Evolutionary conservation across 108 stramenopile species (phyloP).

Genomic region (Pseudonitzschia multistriata): DNA sequence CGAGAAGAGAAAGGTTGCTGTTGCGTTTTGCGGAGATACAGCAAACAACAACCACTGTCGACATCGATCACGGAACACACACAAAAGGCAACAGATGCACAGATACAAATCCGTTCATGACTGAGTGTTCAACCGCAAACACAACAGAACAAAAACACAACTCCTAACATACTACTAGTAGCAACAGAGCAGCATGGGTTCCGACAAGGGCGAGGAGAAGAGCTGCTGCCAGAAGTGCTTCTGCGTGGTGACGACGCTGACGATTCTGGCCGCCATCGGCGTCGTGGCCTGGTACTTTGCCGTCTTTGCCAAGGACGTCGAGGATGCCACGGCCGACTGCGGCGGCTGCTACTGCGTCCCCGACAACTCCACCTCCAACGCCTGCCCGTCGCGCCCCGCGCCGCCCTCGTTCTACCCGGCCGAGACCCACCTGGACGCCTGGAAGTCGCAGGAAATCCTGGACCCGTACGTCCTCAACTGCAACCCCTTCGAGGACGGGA

Average conservation of each 20-base stretch:
- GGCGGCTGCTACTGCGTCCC: slow-evolving; percentile 23
- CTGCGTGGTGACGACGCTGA: background rate
- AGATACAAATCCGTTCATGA: too few species aligned
- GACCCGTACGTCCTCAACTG: slow-evolving; percentile 33
- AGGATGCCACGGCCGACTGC: slow-evolving; percentile 10
- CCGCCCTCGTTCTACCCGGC: background rate
- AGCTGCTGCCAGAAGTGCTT: background rate
- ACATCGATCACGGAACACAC: too few species aligned
- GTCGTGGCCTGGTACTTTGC: slow-evolving; percentile 2
- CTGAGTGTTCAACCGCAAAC: too few species aligned
- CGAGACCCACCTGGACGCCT: slow-evolving; percentile 5
- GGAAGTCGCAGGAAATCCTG: slow-evolving; percentile 8
- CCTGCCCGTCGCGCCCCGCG: slow-evolving; percentile 8
- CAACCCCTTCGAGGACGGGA: slow-evolving; percentile 21
- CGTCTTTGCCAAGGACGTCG: slow-evolving; percentile 12
- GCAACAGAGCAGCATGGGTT: background rate
- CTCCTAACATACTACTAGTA: too few species aligned
- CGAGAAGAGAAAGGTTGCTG: too few species aligned
- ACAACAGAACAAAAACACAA: too few species aligned
- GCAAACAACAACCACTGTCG: too few species aligned
- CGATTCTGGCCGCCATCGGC: background rate
- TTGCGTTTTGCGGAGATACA: too few species aligned
- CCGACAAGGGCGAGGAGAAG: background rate
- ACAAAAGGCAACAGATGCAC: too few species aligned
- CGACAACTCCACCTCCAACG: background rate